phyloP scores from a whole-genome alignment of 2,329 filamentous ascomycete species.

The Didymella pinodella region DNA sequence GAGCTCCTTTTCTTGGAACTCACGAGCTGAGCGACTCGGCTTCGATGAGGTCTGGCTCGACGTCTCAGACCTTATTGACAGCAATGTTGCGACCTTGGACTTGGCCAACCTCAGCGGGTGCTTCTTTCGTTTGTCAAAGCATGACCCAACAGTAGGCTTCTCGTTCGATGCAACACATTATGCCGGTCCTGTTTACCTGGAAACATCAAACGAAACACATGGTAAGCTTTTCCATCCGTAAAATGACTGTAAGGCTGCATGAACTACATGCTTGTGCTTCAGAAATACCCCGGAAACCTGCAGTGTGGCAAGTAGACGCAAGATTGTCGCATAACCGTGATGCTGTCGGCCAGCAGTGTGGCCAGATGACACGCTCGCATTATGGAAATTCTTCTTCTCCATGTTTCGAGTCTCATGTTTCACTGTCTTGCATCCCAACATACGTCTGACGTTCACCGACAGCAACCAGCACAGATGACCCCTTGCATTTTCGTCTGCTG shows the following conservation, averaged over 20 bases:
- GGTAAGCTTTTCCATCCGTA: slow-evolving; percentile 32
- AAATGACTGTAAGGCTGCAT: slow-evolving; percentile 7
- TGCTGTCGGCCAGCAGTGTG: slow-evolving; percentile 2
- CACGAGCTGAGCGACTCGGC: slow-evolving; percentile 79
- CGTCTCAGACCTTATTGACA: slow-evolving; percentile 84
- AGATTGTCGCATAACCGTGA: slow-evolving; percentile 4
- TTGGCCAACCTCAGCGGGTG: slow-evolving; percentile 68
- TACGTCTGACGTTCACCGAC: slow-evolving; percentile 5
- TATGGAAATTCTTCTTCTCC: neutral
- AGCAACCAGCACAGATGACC: slow-evolving; percentile 26
- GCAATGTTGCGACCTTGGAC: slow-evolving; percentile 79
- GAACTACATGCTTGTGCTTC: slow-evolving; percentile 8
- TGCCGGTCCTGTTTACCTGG: slow-evolving; percentile 69
- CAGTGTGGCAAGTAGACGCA: slow-evolving; percentile 4
- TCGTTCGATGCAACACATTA: slow-evolving; percentile 74
- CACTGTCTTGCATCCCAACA: neutral
- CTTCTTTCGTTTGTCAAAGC: slow-evolving; percentile 79
- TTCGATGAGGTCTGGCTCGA: slow-evolving; percentile 92
- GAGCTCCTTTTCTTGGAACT: slow-evolving; percentile 77
- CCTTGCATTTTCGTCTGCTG: slow-evolving; percentile 67
- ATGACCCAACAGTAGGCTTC: slow-evolving; percentile 83
- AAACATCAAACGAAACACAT: slow-evolving; percentile 22
- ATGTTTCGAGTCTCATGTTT: slow-evolving; percentile 19
- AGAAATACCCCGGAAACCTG: slow-evolving; percentile 10
- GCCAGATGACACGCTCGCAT: slow-evolving; percentile 3